phyloP scores from a whole-genome alignment of 345 rosid species.

The Firmiana major region DNA sequence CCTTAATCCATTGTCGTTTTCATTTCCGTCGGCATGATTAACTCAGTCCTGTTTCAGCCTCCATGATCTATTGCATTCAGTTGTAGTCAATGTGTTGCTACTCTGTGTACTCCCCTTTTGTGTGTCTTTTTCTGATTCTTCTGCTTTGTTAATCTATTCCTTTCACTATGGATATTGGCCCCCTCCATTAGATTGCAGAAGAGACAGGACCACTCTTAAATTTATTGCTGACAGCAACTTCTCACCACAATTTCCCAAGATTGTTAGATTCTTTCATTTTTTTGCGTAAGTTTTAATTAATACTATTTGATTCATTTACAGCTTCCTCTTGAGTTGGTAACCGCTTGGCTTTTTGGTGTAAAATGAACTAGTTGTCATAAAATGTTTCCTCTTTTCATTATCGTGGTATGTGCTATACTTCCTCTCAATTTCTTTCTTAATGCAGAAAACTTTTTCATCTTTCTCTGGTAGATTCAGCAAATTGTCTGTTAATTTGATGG shows the following conservation, averaged over 20 bases:
- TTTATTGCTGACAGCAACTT: slow-evolving; percentile 24
- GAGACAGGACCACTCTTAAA: slow-evolving; percentile 9
- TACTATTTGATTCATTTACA: slow-evolving; percentile 9
- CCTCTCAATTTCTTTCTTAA: background rate
- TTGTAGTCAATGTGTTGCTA: slow-evolving; percentile 1
- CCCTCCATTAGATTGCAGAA: background rate
- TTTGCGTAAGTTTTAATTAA: background rate
- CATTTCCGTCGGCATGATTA: background rate
- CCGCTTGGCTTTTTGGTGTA: background rate
- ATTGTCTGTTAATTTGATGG: slow-evolving; percentile 22
- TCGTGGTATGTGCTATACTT: background rate
- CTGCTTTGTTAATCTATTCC: slow-evolving; percentile 1
- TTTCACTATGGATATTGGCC: background rate
- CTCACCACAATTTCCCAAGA: slow-evolving; percentile 8
- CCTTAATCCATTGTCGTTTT: background rate
- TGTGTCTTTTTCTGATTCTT: background rate
- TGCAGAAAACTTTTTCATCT: slow-evolving; percentile 36
- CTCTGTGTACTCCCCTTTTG: background rate
- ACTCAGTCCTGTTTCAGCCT: background rate
- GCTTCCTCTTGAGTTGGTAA: slow-evolving; percentile 10
- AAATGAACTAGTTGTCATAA: background rate
- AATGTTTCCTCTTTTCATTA: background rate
- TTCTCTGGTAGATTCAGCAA: slow-evolving; percentile 37
- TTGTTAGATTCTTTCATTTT: slow-evolving; percentile 9
- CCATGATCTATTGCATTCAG: slow-evolving; percentile 4